Conservation (phyloP, 805 yeast species). For the Yamadazyma ubonensis region DNA sequence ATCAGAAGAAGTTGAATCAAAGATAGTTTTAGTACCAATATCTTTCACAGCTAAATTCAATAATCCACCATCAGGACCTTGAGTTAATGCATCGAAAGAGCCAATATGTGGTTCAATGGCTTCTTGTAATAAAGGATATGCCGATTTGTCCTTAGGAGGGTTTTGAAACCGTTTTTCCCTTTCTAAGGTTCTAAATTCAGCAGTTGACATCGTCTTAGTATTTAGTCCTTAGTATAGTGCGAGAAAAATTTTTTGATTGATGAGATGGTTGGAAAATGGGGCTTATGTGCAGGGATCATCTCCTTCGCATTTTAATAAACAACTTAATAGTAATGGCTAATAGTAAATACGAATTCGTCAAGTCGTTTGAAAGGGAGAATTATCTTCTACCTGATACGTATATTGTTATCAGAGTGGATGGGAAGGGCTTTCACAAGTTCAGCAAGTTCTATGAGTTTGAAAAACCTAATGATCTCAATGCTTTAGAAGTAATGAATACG, state of each 20-base stretch:
- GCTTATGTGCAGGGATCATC: slow-evolving; percentile 10
- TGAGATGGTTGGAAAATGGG: slow-evolving; percentile 8
- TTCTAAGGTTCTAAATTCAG: slow-evolving; percentile 77
- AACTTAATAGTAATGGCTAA: slow-evolving; percentile 59
- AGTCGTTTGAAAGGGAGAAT: slow-evolving; percentile 72
- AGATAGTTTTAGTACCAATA: slow-evolving; percentile 81
- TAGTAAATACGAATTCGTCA: slow-evolving; percentile 85
- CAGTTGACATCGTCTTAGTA: slow-evolving; percentile 36
- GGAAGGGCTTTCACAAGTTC: slow-evolving; percentile 89
- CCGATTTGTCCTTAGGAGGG: slow-evolving; percentile 86
- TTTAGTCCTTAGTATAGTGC: slow-evolving; percentile 4
- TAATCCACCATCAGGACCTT: slow-evolving; percentile 82
- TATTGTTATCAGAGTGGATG: slow-evolving; percentile 85
- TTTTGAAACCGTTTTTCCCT: slow-evolving; percentile 80
- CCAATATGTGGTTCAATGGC: slow-evolving; percentile 96
- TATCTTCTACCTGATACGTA: slow-evolving; percentile 74
- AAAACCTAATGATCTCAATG: slow-evolving; percentile 85
- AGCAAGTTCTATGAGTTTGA: slow-evolving; percentile 68
- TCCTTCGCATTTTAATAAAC: slow-evolving; percentile 5
- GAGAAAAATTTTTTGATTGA: slow-evolving; percentile 13
- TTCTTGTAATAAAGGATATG: slow-evolving; percentile 77
- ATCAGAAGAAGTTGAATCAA: slow-evolving; percentile 69
- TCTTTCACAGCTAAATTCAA: slow-evolving; percentile 83
- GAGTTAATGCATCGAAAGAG: slow-evolving; percentile 92
- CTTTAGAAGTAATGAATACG: slow-evolving; percentile 75